These are phyloP conservation scores for Spergularia azorica DNA, from an alignment of 179 eudicot genomes.

Conservation along the genomic window DNA sequence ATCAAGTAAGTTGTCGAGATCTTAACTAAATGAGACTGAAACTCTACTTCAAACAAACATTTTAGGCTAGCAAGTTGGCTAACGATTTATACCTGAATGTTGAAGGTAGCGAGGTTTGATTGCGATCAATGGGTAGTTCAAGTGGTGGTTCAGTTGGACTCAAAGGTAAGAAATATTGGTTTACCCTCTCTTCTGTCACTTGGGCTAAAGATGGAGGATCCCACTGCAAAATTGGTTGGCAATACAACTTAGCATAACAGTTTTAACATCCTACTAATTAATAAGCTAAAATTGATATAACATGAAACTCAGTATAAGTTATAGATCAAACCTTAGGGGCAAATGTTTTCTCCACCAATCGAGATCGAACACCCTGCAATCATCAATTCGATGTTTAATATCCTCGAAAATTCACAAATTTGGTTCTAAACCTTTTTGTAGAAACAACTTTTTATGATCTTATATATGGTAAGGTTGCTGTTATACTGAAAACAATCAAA, in stretches of 20 bases:
- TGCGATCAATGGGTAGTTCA: neutral
- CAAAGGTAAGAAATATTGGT: slow-evolving; percentile 8
- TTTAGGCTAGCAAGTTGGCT: too few species aligned
- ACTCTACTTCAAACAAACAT: too few species aligned
- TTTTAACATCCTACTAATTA: neutral
- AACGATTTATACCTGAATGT: neutral
- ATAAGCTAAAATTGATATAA: too few species aligned
- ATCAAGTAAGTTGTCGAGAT: too few species aligned
- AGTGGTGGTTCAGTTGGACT: slow-evolving; percentile 16
- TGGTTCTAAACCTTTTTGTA: too few species aligned
- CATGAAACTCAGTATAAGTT: neutral
- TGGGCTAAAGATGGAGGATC: slow-evolving; percentile 17
- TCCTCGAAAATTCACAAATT: too few species aligned
- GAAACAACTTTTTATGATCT: too few species aligned
- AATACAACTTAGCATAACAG: neutral
- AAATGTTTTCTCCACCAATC: slow-evolving; percentile 25
- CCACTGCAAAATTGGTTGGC: slow-evolving; percentile 2
- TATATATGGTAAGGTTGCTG: too few species aligned
- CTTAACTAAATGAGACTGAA: too few species aligned
- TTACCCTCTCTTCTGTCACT: slow-evolving; percentile 22
- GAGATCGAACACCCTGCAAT: slow-evolving; percentile 25
- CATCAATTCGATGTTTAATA: neutral
- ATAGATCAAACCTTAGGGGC: slow-evolving; percentile 18
- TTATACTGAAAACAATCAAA: too few species aligned
- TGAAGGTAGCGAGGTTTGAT: neutral